A percentile compares a stretch with the other conserved stretches of the same genome.
phyloP scores from a whole-genome alignment of 306 rosid species.

The Acmispon strigosus region DNA sequence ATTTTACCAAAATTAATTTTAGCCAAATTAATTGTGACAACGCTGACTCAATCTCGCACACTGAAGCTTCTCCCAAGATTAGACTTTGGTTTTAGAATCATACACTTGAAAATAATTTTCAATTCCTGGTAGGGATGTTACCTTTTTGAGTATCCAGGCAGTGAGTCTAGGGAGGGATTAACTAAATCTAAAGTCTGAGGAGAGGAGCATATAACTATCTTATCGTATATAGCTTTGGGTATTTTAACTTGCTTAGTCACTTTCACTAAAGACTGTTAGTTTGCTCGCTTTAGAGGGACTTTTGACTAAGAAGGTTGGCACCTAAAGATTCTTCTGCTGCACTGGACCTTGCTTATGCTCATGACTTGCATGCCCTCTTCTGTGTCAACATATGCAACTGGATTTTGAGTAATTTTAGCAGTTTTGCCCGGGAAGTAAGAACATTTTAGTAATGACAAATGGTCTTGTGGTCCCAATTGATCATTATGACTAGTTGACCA shows the following conservation, averaged over 20 bases:
- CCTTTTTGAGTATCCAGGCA: background rate
- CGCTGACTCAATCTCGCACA: too few species aligned
- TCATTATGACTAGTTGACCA: background rate
- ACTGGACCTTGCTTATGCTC: background rate
- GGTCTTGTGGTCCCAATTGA: conserved; percentile 15
- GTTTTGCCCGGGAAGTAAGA: background rate
- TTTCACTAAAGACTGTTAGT: background rate
- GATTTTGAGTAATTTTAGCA: background rate
- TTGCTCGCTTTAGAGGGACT: background rate
- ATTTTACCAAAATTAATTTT: too few species aligned
- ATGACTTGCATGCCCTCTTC: background rate
- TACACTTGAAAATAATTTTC: background rate
- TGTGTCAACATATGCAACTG: background rate
- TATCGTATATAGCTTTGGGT: background rate
- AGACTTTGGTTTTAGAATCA: too few species aligned
- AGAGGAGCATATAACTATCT: background rate
- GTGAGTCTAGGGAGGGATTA: background rate
- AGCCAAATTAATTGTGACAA: too few species aligned
- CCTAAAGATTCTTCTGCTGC: background rate
- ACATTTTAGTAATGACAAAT: background rate
- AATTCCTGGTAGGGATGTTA: background rate
- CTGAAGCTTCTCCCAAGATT: too few species aligned
- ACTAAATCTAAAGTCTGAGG: background rate
- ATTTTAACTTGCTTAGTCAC: background rate
- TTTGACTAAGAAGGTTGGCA: background rate